Conservation (phyloP, 768 basidiomycete species). For the Epithele typhae region DNA sequence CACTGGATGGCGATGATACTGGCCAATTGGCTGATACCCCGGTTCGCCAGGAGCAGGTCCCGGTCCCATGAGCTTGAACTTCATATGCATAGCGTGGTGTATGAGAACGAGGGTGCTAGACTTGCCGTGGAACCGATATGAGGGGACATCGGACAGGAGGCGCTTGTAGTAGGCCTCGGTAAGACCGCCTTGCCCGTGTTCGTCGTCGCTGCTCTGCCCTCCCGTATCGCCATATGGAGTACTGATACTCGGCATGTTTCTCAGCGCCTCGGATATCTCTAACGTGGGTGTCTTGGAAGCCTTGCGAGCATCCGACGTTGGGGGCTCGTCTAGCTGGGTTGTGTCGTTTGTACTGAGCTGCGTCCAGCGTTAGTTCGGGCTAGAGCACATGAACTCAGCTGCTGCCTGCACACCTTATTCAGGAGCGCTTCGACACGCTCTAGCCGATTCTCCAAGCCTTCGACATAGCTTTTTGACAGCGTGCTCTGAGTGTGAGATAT, state of each 20-base stretch:
- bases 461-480: conserved; percentile 1
- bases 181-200: background rate
- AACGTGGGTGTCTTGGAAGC: too few relatives aligned
- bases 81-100: background rate
- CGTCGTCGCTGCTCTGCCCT: background rate
- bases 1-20: too few relatives aligned
- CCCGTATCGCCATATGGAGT: too few relatives aligned
- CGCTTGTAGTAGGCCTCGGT: background rate
- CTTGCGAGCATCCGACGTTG: too few relatives aligned
- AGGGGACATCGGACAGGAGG: background rate
- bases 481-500: background rate
- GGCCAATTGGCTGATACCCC: background rate
- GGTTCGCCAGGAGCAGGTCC: background rate
- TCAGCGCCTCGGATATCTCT: background rate
- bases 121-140: background rate
- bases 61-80: too few relatives aligned
- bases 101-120: background rate
- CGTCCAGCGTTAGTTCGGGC: too few relatives aligned
- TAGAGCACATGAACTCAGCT: too few relatives aligned
- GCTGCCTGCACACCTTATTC: background rate
- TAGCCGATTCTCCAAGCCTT: conserved; percentile 1
- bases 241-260: too few relatives aligned
- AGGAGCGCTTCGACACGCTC: background rate
- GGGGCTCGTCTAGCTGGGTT: background rate
- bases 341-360: too few relatives aligned